These are phyloP conservation scores for Aspergillus clavatus DNA, from an alignment of 2,329 filamentous ascomycete species.

Conservation along the genomic window DNA sequence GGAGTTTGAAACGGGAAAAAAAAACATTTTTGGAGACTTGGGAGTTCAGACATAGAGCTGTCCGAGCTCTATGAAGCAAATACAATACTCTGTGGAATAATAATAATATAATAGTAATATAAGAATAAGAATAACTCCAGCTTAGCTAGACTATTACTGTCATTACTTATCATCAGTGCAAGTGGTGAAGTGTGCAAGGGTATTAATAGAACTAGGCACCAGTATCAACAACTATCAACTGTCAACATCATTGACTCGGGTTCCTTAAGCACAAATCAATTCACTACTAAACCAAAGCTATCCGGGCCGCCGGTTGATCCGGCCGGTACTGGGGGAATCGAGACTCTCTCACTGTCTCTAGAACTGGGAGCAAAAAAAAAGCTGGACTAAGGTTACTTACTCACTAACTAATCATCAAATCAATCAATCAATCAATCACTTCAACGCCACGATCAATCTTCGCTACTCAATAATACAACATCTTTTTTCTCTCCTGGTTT, in stretches of 20 bases:
- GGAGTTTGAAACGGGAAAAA: too few species aligned
- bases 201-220: not conserved
- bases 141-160: too few species aligned
- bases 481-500: not conserved
- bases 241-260: not conserved
- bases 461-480: not conserved
- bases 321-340: slow-evolving; percentile 19
- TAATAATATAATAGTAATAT: too few species aligned
- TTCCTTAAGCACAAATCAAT: not conserved
- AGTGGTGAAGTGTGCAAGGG: too few species aligned
- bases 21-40: too few species aligned
- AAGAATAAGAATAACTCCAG: too few species aligned
- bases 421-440: not conserved
- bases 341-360: too few species aligned
- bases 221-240: not conserved
- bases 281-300: slow-evolving; percentile 1
- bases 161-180: too few species aligned
- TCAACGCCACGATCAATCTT: not conserved
- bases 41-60: too few species aligned
- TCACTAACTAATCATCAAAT: not conserved
- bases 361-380: not conserved
- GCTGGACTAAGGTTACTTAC: not conserved
- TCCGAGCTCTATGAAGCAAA: too few species aligned
- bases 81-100: too few species aligned
- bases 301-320: slow-evolving; percentile 18